phyloP scores from a whole-genome alignment of 306 rosid species.

The Fragaria vesca region DNA sequence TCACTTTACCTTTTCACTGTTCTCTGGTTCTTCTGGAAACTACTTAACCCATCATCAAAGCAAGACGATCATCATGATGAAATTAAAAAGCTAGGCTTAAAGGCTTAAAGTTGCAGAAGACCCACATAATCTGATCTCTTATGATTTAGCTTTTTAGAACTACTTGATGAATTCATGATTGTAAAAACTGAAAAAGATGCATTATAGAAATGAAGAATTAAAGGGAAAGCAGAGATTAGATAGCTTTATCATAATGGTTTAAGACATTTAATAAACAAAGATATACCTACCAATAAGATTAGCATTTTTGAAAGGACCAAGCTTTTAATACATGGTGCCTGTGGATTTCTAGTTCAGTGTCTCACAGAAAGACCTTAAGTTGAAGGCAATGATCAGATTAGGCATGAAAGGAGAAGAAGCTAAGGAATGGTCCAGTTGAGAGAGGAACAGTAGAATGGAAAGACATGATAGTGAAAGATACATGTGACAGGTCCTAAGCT shows the following conservation, averaged over 20 bases:
- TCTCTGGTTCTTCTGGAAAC: constrained; percentile 53
- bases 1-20: constrained; percentile 35
- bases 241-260: constrained; percentile 25
- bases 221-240: constrained; percentile 9
- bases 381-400: constrained; percentile 25
- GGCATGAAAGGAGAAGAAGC: constrained; percentile 24
- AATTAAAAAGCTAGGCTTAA: constrained; percentile 15
- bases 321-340: not conserved
- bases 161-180: constrained; percentile 12
- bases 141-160: constrained; percentile 36
- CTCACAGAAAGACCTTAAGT: constrained; percentile 21
- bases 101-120: constrained; percentile 31
- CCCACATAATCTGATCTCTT: constrained; percentile 22
- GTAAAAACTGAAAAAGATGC: constrained; percentile 10
- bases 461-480: constrained; percentile 22
- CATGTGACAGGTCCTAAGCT: constrained; percentile 37
- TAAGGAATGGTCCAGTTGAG: constrained; percentile 43
- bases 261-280: constrained; percentile 18
- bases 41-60: constrained; percentile 37
- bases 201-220: not conserved
- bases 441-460: constrained; percentile 16
- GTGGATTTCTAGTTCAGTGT: constrained; percentile 5
- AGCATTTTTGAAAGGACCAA: not conserved
- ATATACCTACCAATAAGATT: not conserved
- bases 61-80: constrained; percentile 19